Evolutionary conservation across 2,329 filamentous ascomycete genomes (phyloP).

Genomic region (Hypoxylon sp.): DNA sequence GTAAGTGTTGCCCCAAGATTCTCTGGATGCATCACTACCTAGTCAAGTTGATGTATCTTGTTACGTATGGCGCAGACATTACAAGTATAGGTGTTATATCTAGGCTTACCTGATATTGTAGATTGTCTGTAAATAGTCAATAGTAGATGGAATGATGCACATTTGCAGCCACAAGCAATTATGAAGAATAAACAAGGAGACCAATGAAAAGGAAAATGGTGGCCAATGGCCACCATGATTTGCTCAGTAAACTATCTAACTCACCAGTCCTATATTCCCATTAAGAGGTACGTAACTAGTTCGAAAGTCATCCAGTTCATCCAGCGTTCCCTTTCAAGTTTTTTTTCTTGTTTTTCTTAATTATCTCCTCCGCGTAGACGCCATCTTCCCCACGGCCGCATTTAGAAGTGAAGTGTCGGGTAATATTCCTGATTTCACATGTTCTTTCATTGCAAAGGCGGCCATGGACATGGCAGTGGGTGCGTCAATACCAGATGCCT

Average conservation of each 20-base stretch:
- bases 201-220: slow-evolving; percentile 49
- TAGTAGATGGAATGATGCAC: not conserved
- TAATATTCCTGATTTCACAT: slow-evolving; percentile 12
- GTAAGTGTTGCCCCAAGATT: slow-evolving; percentile 26
- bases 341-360: slow-evolving; percentile 46
- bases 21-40: slow-evolving; percentile 23
- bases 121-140: not conserved
- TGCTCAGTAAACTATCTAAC: slow-evolving; percentile 53
- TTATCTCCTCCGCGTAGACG: slow-evolving; percentile 23
- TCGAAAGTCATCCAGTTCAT: slow-evolving; percentile 47
- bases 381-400: slow-evolving; percentile 8
- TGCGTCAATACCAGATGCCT: not conserved
- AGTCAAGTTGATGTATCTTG: slow-evolving; percentile 20
- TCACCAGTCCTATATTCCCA: slow-evolving; percentile 42
- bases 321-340: slow-evolving; percentile 49
- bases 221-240: slow-evolving; percentile 41
- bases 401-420: slow-evolving; percentile 4
- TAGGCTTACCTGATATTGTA: not conserved
- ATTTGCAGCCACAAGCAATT: slow-evolving; percentile 6
- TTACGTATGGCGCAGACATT: slow-evolving; percentile 23
- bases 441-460: slow-evolving; percentile 4
- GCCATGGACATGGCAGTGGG: slow-evolving; percentile 4
- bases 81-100: not conserved
- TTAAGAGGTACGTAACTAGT: slow-evolving; percentile 42
- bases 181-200: not conserved